A percentile compares a stretch with the other conserved stretches of the same genome.
Evolutionary conservation across 192 early-diverging fungal species (phyloP).

Genomic region (Coemansia biformis): DNA sequence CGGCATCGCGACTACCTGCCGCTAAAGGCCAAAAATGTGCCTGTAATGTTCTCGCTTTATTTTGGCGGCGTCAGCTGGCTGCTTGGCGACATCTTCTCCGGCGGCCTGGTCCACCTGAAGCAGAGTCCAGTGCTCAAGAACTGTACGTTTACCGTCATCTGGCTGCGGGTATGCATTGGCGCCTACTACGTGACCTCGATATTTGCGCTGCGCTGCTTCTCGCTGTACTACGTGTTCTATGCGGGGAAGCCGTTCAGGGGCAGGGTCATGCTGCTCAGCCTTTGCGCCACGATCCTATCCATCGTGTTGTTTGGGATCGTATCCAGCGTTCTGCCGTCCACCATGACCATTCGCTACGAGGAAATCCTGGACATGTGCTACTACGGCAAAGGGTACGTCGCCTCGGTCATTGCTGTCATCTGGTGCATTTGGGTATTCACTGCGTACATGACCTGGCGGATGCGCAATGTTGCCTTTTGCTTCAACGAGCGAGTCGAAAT

Average conservation of each 20-base stretch:
- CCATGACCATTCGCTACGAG: slow-evolving; percentile 28
- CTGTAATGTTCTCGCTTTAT: slow-evolving; percentile 37
- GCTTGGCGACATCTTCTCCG: slow-evolving; percentile 36
- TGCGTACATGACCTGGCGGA: slow-evolving; percentile 26
- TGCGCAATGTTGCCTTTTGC: slow-evolving; percentile 39
- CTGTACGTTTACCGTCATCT: slow-evolving; percentile 33
- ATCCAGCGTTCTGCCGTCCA: slow-evolving; percentile 19
- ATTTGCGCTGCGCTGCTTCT: slow-evolving; percentile 37
- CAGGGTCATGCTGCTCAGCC: slow-evolving; percentile 1
- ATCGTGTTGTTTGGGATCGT: slow-evolving; percentile 27
- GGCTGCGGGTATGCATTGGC: slow-evolving; percentile 32
- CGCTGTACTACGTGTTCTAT: slow-evolving; percentile 36
- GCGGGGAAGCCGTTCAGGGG: slow-evolving; percentile 31
- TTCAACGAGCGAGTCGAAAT: slow-evolving; percentile 37
- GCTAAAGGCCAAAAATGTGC: slow-evolving; percentile 37
- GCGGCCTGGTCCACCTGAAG: slow-evolving; percentile 29
- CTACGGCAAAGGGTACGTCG: slow-evolving; percentile 8
- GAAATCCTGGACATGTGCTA: slow-evolving; percentile 35
- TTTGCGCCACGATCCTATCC: slow-evolving; percentile 5
- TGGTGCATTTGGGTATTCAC: slow-evolving; percentile 29
- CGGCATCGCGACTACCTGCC: slow-evolving; percentile 38
- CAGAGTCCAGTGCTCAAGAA: slow-evolving; percentile 17
- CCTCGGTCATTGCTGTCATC: slow-evolving; percentile 11
- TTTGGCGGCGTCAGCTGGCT: slow-evolving; percentile 29
- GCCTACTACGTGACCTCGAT: slow-evolving; percentile 25